A percentile compares a stretch with the other conserved stretches of the same genome.
Conservation (phyloP, 2,329 filamentous ascomycete genomes). For the Fusarium guadeloupense region DNA sequence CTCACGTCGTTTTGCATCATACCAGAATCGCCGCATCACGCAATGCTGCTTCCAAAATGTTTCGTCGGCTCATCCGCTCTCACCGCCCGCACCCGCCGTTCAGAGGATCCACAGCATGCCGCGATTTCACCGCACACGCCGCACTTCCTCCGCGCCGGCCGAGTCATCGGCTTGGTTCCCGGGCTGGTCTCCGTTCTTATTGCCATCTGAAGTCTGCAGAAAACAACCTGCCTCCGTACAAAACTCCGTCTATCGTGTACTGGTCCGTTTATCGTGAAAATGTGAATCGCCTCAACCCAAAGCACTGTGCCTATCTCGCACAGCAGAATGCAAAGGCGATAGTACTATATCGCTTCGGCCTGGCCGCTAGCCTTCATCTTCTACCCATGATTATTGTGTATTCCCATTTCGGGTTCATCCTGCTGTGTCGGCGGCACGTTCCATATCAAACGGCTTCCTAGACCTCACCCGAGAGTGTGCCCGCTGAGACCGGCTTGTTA, state of each 20-base stretch:
- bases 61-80: constrained; percentile 30
- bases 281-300: constrained; percentile 15
- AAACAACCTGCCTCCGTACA: constrained; percentile 5
- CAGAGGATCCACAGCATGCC: constrained; percentile 29
- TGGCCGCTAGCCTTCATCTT: constrained; percentile 15
- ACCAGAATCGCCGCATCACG: constrained; percentile 38
- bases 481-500: constrained; percentile 63
- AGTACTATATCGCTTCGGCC: constrained; percentile 7
- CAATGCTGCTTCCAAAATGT: constrained; percentile 35
- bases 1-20: constrained; percentile 22
- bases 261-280: constrained; percentile 18
- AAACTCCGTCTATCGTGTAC: constrained; percentile 31
- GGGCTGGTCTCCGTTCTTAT: constrained; percentile 25
- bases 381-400: constrained; percentile 3
- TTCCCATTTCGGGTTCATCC: background rate
- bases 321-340: constrained; percentile 9
- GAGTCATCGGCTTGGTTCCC: constrained; percentile 28
- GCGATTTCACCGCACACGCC: constrained; percentile 42
- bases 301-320: constrained; percentile 7
- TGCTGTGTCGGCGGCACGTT: constrained; percentile 13
- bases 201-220: constrained; percentile 9
- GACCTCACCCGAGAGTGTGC: constrained; percentile 49
- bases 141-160: constrained; percentile 34
- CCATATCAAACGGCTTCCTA: constrained; percentile 29
- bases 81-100: constrained; percentile 24